Evolutionary conservation across 345 rosid genomes (phyloP).

Genomic region (Populus nigra): DNA sequence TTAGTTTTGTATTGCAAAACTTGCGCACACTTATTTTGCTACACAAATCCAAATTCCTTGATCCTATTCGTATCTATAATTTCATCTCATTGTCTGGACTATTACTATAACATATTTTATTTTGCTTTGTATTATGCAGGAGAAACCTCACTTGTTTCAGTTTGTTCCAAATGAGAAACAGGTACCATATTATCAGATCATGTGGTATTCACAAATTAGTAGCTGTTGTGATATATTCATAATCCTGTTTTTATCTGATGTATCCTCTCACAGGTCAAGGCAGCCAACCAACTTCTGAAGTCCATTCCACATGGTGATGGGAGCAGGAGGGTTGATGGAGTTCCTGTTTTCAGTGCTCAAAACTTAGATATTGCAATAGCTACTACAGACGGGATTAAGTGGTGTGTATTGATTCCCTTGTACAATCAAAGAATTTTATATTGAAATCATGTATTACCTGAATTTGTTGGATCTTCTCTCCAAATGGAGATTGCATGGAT

Average conservation of each 20-base stretch:
- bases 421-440: background rate
- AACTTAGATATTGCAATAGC: slow-evolving; percentile 97
- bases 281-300: slow-evolving; percentile 82
- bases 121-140: slow-evolving; percentile 45
- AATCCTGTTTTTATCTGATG: background rate
- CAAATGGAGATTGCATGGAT: background rate
- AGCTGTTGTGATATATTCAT: background rate
- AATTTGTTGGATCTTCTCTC: background rate
- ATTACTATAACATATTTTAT: background rate
- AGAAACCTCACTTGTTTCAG: slow-evolving; percentile 83
- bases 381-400: slow-evolving; percentile 81
- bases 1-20: background rate
- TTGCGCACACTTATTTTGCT: background rate
- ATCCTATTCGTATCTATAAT: background rate
- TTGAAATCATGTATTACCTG: background rate
- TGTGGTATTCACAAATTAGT: slow-evolving; percentile 5
- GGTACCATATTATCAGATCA: slow-evolving; percentile 34
- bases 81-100: background rate
- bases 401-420: slow-evolving; percentile 40
- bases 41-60: background rate
- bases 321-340: slow-evolving; percentile 67
- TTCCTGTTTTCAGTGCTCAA: slow-evolving; percentile 90
- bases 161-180: slow-evolving; percentile 96
- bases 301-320: slow-evolving; percentile 51
- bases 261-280: slow-evolving; percentile 62